Percentiles rank a stretch among this genome's conserved stretches.
phyloP scores from a whole-genome alignment of 176 grass and related monocot species.

The Bromus sterilis region DNA sequence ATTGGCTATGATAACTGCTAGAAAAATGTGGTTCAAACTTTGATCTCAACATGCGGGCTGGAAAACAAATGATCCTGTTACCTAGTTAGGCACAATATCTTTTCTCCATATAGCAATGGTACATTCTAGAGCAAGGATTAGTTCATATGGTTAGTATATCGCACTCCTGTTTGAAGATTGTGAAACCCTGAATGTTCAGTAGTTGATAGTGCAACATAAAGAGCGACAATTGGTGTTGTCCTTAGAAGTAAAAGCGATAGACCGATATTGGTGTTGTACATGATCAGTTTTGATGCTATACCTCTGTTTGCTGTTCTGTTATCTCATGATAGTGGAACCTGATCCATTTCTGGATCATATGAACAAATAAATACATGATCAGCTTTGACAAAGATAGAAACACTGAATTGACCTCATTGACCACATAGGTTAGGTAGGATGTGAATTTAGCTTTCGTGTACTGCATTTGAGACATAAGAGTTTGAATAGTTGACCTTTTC shows the following conservation, averaged over 20 bases:
- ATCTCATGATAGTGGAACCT: no score
- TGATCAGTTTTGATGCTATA: not conserved
- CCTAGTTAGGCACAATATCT: not conserved
- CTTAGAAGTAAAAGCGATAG: slow-evolving; percentile 7
- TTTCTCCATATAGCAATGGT: not conserved
- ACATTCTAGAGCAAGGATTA: not conserved
- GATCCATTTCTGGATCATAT: no score
- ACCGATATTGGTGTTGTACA: not conserved
- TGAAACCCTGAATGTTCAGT: not conserved
- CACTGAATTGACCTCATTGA: not conserved
- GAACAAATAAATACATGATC: no score
- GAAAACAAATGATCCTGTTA: not conserved
- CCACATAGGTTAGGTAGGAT: not conserved
- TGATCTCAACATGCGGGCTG: not conserved
- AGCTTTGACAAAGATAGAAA: not conserved
- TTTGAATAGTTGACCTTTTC: not conserved
- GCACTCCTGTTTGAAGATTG: not conserved
- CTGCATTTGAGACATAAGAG: not conserved
- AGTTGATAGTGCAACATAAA: slow-evolving; percentile 1
- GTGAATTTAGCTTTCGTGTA: not conserved
- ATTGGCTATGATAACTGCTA: not conserved
- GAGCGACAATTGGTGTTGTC: not conserved
- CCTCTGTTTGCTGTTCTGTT: no score
- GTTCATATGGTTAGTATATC: not conserved
- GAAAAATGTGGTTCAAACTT: not conserved